phyloP scores from a whole-genome alignment of 805 yeast species.

The Candida dajiaensis region DNA sequence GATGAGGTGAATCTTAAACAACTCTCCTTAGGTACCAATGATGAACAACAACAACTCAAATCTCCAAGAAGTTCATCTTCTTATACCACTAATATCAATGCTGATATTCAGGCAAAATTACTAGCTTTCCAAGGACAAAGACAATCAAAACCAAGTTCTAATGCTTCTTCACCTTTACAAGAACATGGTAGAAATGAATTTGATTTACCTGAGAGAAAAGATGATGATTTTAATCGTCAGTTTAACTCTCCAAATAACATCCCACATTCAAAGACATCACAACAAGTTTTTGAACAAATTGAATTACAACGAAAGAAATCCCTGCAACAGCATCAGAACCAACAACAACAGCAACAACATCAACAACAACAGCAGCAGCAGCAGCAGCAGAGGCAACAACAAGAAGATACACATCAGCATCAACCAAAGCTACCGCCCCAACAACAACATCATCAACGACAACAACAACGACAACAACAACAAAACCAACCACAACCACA shows the following conservation, averaged over 20 bases:
- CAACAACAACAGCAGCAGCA: too few species aligned
- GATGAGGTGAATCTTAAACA: background rate
- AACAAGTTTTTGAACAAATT: slow-evolving; percentile 12
- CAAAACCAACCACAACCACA: background rate
- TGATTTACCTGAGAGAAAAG: background rate
- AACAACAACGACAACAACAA: background rate
- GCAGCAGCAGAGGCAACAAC: too few species aligned
- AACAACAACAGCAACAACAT: background rate
- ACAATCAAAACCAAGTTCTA: slow-evolving; percentile 34
- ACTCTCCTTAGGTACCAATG: background rate
- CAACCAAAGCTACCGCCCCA: too few species aligned
- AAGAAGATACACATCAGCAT: too few species aligned
- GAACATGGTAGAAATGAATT: background rate
- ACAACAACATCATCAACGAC: slow-evolving; percentile 1
- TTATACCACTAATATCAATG: slow-evolving; percentile 41
- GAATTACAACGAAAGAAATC: slow-evolving; percentile 19
- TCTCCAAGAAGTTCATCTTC: slow-evolving; percentile 22
- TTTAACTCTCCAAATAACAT: background rate
- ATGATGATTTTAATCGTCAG: background rate
- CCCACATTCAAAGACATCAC: slow-evolving; percentile 1
- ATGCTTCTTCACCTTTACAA: slow-evolving; percentile 7
- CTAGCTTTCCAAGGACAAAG: slow-evolving; percentile 85
- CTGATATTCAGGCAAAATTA: slow-evolving; percentile 82
- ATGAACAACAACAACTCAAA: slow-evolving; percentile 2
- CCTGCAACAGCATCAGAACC: slow-evolving; percentile 2